These are phyloP conservation scores for Allomyces macrogynus DNA, from an alignment of 192 early-diverging fungal species.

Conservation along the genomic window DNA sequence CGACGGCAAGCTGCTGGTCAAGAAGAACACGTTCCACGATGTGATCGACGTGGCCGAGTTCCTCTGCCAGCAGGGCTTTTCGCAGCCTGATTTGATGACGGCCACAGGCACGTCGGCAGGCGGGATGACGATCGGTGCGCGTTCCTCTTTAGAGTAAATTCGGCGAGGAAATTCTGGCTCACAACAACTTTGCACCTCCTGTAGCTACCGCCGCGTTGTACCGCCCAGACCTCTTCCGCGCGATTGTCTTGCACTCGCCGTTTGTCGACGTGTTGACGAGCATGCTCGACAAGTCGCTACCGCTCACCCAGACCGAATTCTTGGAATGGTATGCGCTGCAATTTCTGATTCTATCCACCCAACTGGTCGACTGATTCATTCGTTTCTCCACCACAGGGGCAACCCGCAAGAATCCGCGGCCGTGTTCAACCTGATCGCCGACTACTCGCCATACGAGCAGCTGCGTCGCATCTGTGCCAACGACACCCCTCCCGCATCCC, in stretches of 20 bases:
- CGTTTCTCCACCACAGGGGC: slow-evolving; percentile 14
- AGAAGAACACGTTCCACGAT: slow-evolving; percentile 51
- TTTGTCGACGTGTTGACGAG: slow-evolving; percentile 70
- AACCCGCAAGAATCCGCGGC: slow-evolving; percentile 25
- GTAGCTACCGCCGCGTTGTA: slow-evolving; percentile 23
- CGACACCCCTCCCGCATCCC: not conserved
- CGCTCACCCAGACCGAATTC: slow-evolving; percentile 47
- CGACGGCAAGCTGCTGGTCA: slow-evolving; percentile 43
- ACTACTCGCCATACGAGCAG: slow-evolving; percentile 40
- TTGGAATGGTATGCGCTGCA: slow-evolving; percentile 25
- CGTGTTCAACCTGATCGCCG: slow-evolving; percentile 31
- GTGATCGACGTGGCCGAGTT: slow-evolving; percentile 46
- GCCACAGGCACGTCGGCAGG: slow-evolving; percentile 58
- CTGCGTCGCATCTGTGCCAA: not conserved
- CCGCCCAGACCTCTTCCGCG: slow-evolving; percentile 49
- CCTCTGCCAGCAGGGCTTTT: slow-evolving; percentile 32
- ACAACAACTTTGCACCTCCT: too few species aligned
- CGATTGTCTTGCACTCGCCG: slow-evolving; percentile 53
- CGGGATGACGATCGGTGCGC: slow-evolving; percentile 48
- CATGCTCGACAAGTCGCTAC: slow-evolving; percentile 57
- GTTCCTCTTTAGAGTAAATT: not conserved
- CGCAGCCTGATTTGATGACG: slow-evolving; percentile 28
- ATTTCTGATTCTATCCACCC: not conserved
- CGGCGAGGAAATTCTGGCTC: too few species aligned
- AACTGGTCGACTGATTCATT: not conserved